phyloP scores from a whole-genome alignment of 371 early-diverging fungal genomes.

The Rhizomucor miehei region DNA sequence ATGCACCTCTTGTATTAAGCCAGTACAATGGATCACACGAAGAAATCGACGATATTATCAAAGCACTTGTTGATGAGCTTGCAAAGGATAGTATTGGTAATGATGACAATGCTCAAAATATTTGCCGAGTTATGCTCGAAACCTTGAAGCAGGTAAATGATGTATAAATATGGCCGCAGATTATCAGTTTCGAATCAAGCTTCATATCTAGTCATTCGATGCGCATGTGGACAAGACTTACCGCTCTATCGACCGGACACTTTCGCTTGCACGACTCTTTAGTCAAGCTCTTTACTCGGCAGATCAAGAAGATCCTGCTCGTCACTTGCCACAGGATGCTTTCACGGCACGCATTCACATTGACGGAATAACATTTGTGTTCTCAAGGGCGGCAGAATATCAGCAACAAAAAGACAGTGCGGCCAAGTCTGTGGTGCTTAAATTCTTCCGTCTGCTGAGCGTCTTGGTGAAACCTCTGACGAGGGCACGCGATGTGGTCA shows the following conservation, averaged over 20 bases:
- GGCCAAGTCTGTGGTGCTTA: constrained; percentile 22
- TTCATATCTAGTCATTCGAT: constrained; percentile 29
- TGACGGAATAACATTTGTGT: constrained; percentile 33
- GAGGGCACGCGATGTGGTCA: constrained; percentile 43
- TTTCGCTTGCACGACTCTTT: constrained; percentile 30
- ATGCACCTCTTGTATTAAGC: constrained; percentile 30
- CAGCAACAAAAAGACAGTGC: constrained; percentile 19
- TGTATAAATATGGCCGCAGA: background rate
- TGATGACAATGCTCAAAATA: constrained; percentile 24
- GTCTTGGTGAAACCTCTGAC: constrained; percentile 27
- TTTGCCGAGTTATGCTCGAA: constrained; percentile 33
- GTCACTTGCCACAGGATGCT: constrained; percentile 21
- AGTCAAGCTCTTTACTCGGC: constrained; percentile 21
- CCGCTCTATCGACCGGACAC: constrained; percentile 32
- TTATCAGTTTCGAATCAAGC: background rate
- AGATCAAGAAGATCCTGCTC: constrained; percentile 16
- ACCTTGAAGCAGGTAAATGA: constrained; percentile 41
- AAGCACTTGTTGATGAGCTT: constrained; percentile 42
- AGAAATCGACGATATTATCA: constrained; percentile 50
- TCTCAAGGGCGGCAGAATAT: constrained; percentile 30
- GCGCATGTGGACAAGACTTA: constrained; percentile 16
- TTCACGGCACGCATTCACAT: constrained; percentile 37
- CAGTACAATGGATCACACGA: constrained; percentile 40
- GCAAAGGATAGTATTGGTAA: constrained; percentile 26
- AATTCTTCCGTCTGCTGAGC: constrained; percentile 39